Percentiles rank a stretch among this genome's conserved stretches.
Evolutionary conservation across 495 filamentous ascomycete genomes (phyloP).

Genomic region (Penicillium arizonense): DNA sequence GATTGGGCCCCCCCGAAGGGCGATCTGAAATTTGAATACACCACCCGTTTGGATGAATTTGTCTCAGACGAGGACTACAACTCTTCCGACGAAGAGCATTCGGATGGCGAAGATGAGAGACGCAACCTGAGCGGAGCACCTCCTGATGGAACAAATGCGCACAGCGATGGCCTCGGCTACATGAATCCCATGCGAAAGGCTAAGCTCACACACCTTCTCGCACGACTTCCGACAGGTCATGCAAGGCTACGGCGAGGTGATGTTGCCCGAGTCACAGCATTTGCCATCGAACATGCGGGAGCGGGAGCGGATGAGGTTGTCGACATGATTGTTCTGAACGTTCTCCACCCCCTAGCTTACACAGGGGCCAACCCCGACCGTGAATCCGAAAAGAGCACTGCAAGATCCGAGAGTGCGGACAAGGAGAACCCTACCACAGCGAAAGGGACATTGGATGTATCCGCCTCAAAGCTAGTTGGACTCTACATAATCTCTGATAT

Average conservation of each 20-base stretch:
- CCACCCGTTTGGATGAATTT: constrained; percentile 70
- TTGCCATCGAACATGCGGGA: constrained; percentile 86
- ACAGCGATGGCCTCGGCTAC: constrained; percentile 62
- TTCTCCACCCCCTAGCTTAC: constrained; percentile 65
- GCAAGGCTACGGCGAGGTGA: constrained; percentile 79
- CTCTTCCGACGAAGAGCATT: constrained; percentile 84
- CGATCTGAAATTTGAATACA: constrained; percentile 69
- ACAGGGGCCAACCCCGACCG: constrained; percentile 58
- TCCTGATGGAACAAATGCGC: constrained; percentile 35
- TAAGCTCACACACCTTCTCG: constrained; percentile 74
- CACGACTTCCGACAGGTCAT: constrained; percentile 74
- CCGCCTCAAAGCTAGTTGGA: constrained; percentile 72
- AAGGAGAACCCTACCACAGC: constrained; percentile 19
- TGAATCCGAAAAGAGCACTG: constrained; percentile 35
- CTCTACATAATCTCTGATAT: constrained; percentile 89
- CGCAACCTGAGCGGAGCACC: constrained; percentile 55
- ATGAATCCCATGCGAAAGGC: constrained; percentile 84
- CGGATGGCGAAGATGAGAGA: constrained; percentile 66
- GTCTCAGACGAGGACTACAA: constrained; percentile 81
- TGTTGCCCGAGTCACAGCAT: constrained; percentile 80
- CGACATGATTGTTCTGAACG: constrained; percentile 78
- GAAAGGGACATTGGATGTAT: constrained; percentile 59
- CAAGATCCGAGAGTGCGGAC: constrained; percentile 12
- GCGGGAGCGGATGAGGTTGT: constrained; percentile 83
- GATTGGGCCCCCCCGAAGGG: constrained; percentile 70